Evolutionary conservation across 2,329 filamentous ascomycete species (phyloP).

Genomic region (Pleoardoris graminearum): DNA sequence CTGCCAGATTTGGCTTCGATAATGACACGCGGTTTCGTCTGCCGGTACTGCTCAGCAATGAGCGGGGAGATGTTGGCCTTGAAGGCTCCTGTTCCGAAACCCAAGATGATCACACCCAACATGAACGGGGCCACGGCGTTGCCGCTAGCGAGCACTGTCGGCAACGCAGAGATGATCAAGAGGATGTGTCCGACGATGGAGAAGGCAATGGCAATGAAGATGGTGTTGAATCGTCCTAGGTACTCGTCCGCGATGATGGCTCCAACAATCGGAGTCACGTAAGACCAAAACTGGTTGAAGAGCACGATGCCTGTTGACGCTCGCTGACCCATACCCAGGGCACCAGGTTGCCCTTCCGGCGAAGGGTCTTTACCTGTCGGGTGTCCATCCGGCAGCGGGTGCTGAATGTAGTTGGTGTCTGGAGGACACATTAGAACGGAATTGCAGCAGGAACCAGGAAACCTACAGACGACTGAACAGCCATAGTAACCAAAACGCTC

Average conservation of each 20-base stretch:
- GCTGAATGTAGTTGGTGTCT: constrained; percentile 49
- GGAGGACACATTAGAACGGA: constrained; percentile 1
- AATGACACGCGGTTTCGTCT: constrained; percentile 61
- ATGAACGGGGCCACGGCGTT: constrained; percentile 57
- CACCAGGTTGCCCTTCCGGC: constrained; percentile 39
- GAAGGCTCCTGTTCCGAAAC: constrained; percentile 53
- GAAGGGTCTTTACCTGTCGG: constrained; percentile 36
- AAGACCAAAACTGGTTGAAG: constrained; percentile 48
- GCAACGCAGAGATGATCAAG: constrained; percentile 58
- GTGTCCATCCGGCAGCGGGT: constrained; percentile 40
- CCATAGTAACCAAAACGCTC: constrained; percentile 81
- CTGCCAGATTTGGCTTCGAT: constrained; percentile 59
- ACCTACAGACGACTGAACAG: constrained; percentile 65
- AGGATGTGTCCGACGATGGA: constrained; percentile 59
- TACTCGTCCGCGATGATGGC: constrained; percentile 62
- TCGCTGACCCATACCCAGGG: constrained; percentile 43
- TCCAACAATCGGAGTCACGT: constrained; percentile 52
- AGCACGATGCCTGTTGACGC: constrained; percentile 43
- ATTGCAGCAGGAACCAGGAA: not conserved
- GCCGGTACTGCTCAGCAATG: constrained; percentile 70
- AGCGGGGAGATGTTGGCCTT: constrained; percentile 61
- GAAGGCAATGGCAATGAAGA: constrained; percentile 54
- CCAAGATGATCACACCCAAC: constrained; percentile 53
- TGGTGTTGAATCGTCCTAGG: constrained; percentile 65
- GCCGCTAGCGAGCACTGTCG: constrained; percentile 50